Base-by-base conservation (phyloP, 768 basidiomycete genomes). In the Neoboletus magnificus region DNA sequence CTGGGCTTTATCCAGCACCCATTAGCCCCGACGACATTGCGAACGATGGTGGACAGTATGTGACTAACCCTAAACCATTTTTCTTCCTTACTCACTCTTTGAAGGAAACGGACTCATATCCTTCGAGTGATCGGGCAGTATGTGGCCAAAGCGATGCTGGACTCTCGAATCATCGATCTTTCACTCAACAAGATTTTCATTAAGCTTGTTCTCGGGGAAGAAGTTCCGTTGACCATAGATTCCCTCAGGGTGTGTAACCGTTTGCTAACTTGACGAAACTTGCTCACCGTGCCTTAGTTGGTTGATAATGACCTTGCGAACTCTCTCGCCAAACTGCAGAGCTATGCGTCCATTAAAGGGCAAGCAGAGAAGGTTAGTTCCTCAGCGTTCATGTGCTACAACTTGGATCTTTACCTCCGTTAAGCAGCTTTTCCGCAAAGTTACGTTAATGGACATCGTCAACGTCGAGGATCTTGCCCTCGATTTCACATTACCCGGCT, bases 401-500 rank as follows among this genome's bases (percentile, higher is more conserved):
- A 3, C 36, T 39, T 9, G 32, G 8, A 12, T 23, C 12, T 39
- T 58, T 27, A 66, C 22, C 10, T 35, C 6, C 55, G 32, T 46
- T 47, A 49, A 55, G 39, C 36, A 86, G 79, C 72, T 84, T 27
- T 74, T 78, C 45, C 78, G 79, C 56, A 86, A 86, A 63, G 73
- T 84, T 46, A 77, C 79, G 43, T 66, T 79, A 59, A 77, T 84
- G 68, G 82, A 86, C 67, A 72, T 83, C 55, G 76, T 89, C 36
- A 84, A 79, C 22, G 76, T 98, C 18, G 89, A 91, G 59, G 95
- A 98, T 66, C 82, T 99, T 33, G 85, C 89, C 0, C 81, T 99
- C 20, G 97, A 99, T 74, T 99, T 98, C 72, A 98, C 96, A 9
- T 79, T 98, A 18, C 97, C 97, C 10, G 97, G 97, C 15, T 94